Percentiles rank a stretch among this genome's conserved stretches.
These are phyloP conservation scores for Annulohypoxylon maeteangense DNA, from an alignment of 495 filamentous ascomycete genomes.

Conservation along the genomic window DNA sequence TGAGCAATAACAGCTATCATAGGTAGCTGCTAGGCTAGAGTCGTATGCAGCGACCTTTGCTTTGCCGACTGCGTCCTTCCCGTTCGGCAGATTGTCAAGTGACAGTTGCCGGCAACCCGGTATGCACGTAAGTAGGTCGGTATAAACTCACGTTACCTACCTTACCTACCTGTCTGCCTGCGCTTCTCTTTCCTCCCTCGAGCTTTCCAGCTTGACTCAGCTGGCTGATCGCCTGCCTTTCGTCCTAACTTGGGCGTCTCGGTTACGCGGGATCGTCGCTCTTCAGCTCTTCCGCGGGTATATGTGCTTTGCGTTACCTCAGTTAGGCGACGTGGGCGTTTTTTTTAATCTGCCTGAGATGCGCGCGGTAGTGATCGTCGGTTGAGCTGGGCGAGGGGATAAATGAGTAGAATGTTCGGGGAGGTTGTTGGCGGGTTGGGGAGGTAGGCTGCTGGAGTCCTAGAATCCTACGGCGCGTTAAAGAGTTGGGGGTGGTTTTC, in stretches of 20 bases:
- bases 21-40: not conserved
- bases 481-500: not conserved
- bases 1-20: not conserved
- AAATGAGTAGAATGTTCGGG: not conserved
- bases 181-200: not conserved
- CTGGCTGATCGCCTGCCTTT: not conserved
- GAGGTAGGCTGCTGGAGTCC: not conserved
- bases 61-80: slow-evolving; percentile 33
- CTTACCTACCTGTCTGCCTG: not conserved
- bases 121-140: not conserved
- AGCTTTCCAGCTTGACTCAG: not conserved
- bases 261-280: slow-evolving; percentile 21
- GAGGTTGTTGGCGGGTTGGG: not conserved
- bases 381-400: slow-evolving; percentile 9
- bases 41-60: slow-evolving; percentile 17
- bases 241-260: not conserved
- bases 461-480: not conserved
- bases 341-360: not conserved
- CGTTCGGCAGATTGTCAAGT: slow-evolving; percentile 28
- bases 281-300: slow-evolving; percentile 14
- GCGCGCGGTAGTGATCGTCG: not conserved
- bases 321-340: not conserved
- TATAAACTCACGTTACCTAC: not conserved
- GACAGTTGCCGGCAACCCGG: slow-evolving; percentile 32
- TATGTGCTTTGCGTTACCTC: not conserved